Base-by-base conservation (phyloP, 495 filamentous ascomycete genomes). In the Xylaria scruposa region DNA sequence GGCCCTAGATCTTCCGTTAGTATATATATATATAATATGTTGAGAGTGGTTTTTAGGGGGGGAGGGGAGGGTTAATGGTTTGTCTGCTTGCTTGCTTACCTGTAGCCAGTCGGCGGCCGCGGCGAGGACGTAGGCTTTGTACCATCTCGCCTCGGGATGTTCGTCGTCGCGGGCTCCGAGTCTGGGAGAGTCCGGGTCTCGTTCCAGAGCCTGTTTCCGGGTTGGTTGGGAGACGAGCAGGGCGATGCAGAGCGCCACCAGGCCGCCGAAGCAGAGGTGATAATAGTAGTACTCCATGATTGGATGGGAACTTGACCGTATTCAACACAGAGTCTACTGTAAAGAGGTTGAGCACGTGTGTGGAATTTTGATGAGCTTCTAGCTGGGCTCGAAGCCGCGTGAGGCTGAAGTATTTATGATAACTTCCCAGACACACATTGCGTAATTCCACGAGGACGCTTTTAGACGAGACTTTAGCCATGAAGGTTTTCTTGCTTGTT, bases 51-150 rank as follows among this genome's bases (percentile, higher is more conserved):
- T n/a, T n/a, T n/a, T n/a, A n/a, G n/a, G n/a, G n/a, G n/a, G n/a
- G n/a, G n/a, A n/a, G n/a, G n/a, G n/a, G n/a, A n/a, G n/a, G n/a
- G n/a, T n/a, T n/a, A n/a, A n/a, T n/a, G n/a, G n/a, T n/a, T n/a
- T n/a, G n/a, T n/a, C n/a, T n/a, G n/a, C n/a, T n/a, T n/a, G n/a
- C n/a, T 63, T 21, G 67, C 77, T 73, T 74, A 83, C 83, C 79
- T 89, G 86, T 53, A 88, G 79, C 85, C 86, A 88, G 74, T 89
- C 86, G n/a, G 87, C 82, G 70, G 81, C 81, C 81, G 83, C 83
- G 17, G 83, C 80, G 9, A 89, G 84, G 38, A 78, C 79, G 67
- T 88, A 89, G 10, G 85, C 85, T 51, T 75, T 70, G 46, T 78
- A 78, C 77, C 77, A 78, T 13, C 69, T 26, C 3, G 36, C 24